Percentiles rank a stretch among this genome's conserved stretches.
Evolutionary conservation across 2,329 filamentous ascomycete genomes (phyloP).

Genomic region (Microsporum canis): DNA sequence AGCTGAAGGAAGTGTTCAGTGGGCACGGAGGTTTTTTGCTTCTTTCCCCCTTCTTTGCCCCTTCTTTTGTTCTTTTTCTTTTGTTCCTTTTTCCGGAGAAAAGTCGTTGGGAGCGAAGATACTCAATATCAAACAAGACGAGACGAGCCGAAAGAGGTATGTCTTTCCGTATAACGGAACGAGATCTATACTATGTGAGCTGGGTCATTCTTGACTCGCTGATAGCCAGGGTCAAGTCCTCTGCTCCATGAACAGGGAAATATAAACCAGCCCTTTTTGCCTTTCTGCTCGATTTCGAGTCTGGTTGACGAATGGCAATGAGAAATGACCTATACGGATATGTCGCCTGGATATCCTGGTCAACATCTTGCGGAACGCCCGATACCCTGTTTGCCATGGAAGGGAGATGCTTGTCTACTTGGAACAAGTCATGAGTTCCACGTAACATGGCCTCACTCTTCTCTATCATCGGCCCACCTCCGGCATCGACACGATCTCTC

Average conservation of each 20-base stretch:
- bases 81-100: neutral
- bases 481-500: neutral
- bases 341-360: neutral
- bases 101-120: neutral
- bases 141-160: neutral
- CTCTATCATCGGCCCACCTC: neutral
- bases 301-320: neutral
- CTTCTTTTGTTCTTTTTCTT: neutral
- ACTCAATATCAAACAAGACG: neutral
- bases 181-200: neutral
- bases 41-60: neutral
- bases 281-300: neutral
- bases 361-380: neutral
- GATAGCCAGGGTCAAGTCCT: neutral
- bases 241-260: neutral
- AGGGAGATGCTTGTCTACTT: neutral
- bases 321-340: neutral
- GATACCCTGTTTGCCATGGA: neutral
- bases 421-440: constrained; percentile 1
- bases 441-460: neutral
- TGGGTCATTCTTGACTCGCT: neutral
- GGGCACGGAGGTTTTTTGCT: neutral
- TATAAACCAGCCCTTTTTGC: neutral
- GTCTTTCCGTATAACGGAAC: neutral
- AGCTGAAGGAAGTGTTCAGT: neutral